Base-by-base conservation (phyloP, 1,284 basidiomycete genomes). In the Mycena sp. region DNA sequence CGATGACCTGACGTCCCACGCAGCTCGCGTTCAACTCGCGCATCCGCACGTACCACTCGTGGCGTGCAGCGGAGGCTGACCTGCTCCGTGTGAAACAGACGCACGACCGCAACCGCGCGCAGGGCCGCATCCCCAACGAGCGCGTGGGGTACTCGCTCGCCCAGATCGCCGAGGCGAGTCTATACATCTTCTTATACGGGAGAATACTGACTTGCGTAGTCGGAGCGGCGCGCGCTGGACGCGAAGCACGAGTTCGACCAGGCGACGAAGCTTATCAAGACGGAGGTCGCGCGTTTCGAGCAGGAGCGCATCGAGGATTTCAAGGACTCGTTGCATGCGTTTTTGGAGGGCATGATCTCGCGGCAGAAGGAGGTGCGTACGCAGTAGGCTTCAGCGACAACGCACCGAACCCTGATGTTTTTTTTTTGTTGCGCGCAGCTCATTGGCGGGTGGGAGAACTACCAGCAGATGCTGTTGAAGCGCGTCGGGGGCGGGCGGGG, bases 251-350 rank as follows among this genome's bases (percentile, higher is more conserved):
- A 98, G 67, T 99, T 94, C 73, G 95, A 98, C 46, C 86, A 91
- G 29, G 90, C 93, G 6, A 92, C 94, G 28, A 90, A 90, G 67
- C 81, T 98, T 25, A 91, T 96, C 72, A 99, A 99, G 78, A 80
- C 85, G 4, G 98, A 99, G 79, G 90, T 98, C 71, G 89, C 88
- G n/a, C 83, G 96, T 32, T 98, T 99, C 73, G 97, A 99, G 78
- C 86, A 90, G 72, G 96, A 98, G 77, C 87, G 96, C 45, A 87
- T 99, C 29, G 89, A 94, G 48, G 95, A 97, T 72, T 94, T 97
- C 75, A 95, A 94, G 74, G 80, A 83, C 32, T 84, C 89, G 2
- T 76, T 97, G 61, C 91, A 92, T 70, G 82, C 82, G 1, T 95
- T 94, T 77, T 77, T 96, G 62, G 90, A 92, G 52, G 92, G 92